Conservation (phyloP, 169 alveolate genomes). For the Plasmodium malariae region DNA sequence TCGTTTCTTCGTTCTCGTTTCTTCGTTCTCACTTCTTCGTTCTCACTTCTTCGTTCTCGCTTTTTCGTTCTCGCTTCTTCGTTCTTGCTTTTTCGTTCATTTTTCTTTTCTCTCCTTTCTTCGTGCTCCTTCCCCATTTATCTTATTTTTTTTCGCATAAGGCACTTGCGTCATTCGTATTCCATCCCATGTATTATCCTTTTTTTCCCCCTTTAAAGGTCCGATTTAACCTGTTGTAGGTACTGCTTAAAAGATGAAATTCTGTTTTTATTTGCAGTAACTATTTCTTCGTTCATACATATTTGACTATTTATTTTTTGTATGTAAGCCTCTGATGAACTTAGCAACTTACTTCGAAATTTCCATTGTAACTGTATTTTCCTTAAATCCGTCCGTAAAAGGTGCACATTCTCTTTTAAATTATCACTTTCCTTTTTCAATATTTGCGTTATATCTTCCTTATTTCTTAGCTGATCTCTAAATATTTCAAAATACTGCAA, state of each 20-base stretch:
- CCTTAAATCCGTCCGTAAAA: constrained; percentile 35
- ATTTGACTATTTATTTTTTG: constrained; percentile 72
- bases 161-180: no score
- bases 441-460: constrained; percentile 7
- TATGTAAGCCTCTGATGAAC: constrained; percentile 27
- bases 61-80: no score
- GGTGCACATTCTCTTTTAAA: constrained; percentile 33
- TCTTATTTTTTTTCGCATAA: no score
- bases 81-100: no score
- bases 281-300: constrained; percentile 36
- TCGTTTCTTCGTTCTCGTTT: no score
- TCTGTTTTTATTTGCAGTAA: constrained; percentile 42
- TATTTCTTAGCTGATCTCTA: constrained; percentile 11
- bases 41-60: no score
- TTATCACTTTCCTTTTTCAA: constrained; percentile 11
- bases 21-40: no score
- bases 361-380: constrained; percentile 74
- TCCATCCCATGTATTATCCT: no score
- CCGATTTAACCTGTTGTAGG: constrained; percentile 23
- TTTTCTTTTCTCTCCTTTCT: no score
- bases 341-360: constrained; percentile 44
- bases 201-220: constrained; percentile 10
- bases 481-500: constrained; percentile 44
- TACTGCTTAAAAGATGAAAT: constrained; percentile 42
- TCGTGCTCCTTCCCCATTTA: no score